Evolutionary conservation across 805 yeast genomes (phyloP), one percentile per base, ranked within the genome.

Genomic region (Saccharomycopsis sp.): DNA sequence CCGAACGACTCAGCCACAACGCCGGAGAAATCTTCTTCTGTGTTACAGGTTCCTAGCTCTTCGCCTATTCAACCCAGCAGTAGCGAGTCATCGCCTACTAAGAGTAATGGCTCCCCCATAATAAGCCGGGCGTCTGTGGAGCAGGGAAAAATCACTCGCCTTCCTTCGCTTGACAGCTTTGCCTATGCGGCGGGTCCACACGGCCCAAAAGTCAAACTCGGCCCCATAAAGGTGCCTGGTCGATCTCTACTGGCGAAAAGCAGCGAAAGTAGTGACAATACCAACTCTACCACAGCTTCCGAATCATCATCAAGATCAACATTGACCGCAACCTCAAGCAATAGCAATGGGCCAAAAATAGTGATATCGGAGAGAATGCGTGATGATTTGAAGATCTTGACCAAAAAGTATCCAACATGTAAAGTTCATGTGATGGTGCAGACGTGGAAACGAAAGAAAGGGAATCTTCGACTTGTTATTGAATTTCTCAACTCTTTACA

Each of bases 381-480:
- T 51, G 66, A 69, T 47, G 69, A 70, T 55, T 66, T 70, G 34
- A 58, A 62, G 1, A 66, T 68, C 2, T 64, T 73, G 50, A 69
- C 65, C 55, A 71, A 68, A 44, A 65, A 66, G 41, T 73, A 64
- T 52, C 76, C 76, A 0, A 57, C 65, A n/a, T 54, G 68, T 14
- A 58, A 69, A 9, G 70, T 67, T 4, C 55, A 67, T 2, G 64
- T 69, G 2, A 68, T 73, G n/a, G 59, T 70, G 9, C 64, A 65
- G 9, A 69, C 72, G 7, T 64, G 71, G 53, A 71, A 68, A 56
- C 61, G 62, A 0, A 62, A 58, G 48, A 65, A 70, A 48, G 68
- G 69, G 1, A 65, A 71, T 15, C 57, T 73, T 5, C 60, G 73
- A 55, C 72, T 70, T 46, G 69, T 74, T 1, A 64, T 70, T 9